Evolutionary conservation across 345 rosid species (phyloP).

Genomic region (Odontarrhena argentea): DNA sequence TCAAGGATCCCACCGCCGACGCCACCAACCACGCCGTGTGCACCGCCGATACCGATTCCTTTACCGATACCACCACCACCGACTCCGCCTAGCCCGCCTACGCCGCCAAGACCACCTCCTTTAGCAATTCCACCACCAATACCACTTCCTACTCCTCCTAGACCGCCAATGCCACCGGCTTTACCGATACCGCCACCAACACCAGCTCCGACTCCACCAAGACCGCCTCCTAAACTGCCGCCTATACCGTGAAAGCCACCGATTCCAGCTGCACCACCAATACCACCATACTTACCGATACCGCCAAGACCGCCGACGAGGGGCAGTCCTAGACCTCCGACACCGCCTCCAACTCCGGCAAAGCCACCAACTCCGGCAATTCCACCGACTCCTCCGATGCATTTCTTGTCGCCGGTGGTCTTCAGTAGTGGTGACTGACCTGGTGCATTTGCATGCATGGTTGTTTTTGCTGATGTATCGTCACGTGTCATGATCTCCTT

Average conservation of each 20-base stretch:
- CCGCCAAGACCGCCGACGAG: conserved; percentile 70
- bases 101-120: conserved; percentile 34
- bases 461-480: conserved; percentile 22
- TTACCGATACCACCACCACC: conserved; percentile 41
- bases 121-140: conserved; percentile 37
- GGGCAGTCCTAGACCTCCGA: conserved; percentile 58
- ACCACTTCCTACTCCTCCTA: conserved; percentile 41
- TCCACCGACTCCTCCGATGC: conserved; percentile 46
- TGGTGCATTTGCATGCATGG: conserved; percentile 46
- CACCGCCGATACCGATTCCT: conserved; percentile 25
- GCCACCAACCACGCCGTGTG: conserved; percentile 31
- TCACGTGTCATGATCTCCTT: conserved; percentile 17
- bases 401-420: conserved; percentile 61
- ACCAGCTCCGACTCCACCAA: conserved; percentile 46
- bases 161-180: conserved; percentile 37
- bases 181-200: conserved; percentile 40
- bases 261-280: conserved; percentile 50
- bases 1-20: not conserved
- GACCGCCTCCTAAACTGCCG: conserved; percentile 66
- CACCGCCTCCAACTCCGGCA: conserved; percentile 76
- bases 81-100: conserved; percentile 40
- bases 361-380: conserved; percentile 79
- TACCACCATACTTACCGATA: conserved; percentile 53
- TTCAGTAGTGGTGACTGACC: conserved; percentile 41
- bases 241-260: conserved; percentile 48